phyloP scores from a whole-genome alignment of 768 basidiomycete species.

The Amanita rubescens region DNA sequence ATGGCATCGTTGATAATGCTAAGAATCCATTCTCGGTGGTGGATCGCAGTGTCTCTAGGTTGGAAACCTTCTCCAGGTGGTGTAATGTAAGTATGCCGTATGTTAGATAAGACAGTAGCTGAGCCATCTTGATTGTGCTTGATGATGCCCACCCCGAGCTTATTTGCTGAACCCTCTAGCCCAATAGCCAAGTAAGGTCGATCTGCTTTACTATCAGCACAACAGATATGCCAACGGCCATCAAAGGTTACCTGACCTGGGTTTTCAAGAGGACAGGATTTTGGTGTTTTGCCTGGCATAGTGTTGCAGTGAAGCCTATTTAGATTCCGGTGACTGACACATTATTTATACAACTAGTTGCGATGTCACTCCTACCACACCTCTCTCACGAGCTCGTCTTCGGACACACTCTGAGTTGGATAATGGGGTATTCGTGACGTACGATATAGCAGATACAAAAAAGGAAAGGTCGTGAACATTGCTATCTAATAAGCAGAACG shows the following conservation, averaged over 20 bases:
- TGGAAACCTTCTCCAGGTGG: conserved; percentile 98
- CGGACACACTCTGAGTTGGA: too few species aligned
- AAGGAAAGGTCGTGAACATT: not conserved
- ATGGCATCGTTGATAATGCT: conserved; percentile 76
- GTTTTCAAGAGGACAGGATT: conserved; percentile 22
- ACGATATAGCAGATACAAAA: too few species aligned
- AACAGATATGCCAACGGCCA: not conserved
- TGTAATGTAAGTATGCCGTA: conserved; percentile 98
- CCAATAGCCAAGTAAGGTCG: conserved; percentile 82
- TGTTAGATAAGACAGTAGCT: conserved; percentile 77
- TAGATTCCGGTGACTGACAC: too few species aligned
- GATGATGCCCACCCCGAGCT: conserved; percentile 91
- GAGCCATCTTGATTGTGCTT: conserved; percentile 70
- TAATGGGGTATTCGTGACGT: too few species aligned
- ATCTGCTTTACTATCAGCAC: conserved; percentile 29
- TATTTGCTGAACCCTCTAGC: conserved; percentile 97
- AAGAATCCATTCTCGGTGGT: conserved; percentile 91
- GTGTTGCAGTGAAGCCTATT: not conserved
- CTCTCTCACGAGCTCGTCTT: too few species aligned
- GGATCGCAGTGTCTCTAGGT: conserved; percentile 90
- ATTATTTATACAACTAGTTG: too few species aligned
- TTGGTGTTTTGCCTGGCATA: conserved; percentile 2
- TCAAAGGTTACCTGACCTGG: conserved; percentile 25
- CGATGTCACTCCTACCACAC: too few species aligned
- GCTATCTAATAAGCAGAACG: not conserved